phyloP scores from a whole-genome alignment of 2,329 filamentous ascomycete genomes.

The Fusarium sp. region DNA sequence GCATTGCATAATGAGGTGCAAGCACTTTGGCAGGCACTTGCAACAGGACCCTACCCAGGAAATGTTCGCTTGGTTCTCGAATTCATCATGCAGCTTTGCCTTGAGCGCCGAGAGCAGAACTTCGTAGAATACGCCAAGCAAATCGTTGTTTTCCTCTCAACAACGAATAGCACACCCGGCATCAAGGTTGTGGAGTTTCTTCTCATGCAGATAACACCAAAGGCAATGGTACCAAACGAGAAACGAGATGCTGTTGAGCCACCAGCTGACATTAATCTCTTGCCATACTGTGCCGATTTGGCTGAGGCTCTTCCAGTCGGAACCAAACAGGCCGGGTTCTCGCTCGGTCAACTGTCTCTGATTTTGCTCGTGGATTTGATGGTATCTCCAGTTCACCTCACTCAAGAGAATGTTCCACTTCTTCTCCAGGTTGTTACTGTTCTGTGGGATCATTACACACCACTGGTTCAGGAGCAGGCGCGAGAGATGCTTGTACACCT shows the following conservation, averaged over 20 bases:
- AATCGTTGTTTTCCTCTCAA: constrained; percentile 95
- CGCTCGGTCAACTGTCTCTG: constrained; percentile 90
- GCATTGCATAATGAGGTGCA: constrained; percentile 96
- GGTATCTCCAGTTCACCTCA: constrained; percentile 88
- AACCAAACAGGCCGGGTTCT: constrained; percentile 92
- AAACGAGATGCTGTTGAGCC: constrained; percentile 77
- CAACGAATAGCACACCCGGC: constrained; percentile 77
- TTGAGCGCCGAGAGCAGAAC: constrained; percentile 95
- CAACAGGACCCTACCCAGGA: constrained; percentile 89
- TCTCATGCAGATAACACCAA: constrained; percentile 89
- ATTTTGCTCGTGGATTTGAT: constrained; percentile 96
- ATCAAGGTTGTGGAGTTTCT: constrained; percentile 95
- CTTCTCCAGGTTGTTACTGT: constrained; percentile 92
- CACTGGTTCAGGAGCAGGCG: constrained; percentile 94
- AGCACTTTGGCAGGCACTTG: constrained; percentile 95
- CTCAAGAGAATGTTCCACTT: constrained; percentile 83
- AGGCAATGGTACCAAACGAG: constrained; percentile 95
- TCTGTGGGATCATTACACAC: constrained; percentile 97
- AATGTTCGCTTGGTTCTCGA: constrained; percentile 96
- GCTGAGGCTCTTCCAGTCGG: constrained; percentile 83
- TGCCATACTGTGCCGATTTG: constrained; percentile 93
- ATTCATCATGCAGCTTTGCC: constrained; percentile 93
- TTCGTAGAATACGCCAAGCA: constrained; percentile 99
- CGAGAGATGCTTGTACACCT: constrained; percentile 98
- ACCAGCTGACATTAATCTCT: constrained; percentile 77